Evolutionary conservation across 306 rosid species (phyloP).

Genomic region (Malus sieversii): DNA sequence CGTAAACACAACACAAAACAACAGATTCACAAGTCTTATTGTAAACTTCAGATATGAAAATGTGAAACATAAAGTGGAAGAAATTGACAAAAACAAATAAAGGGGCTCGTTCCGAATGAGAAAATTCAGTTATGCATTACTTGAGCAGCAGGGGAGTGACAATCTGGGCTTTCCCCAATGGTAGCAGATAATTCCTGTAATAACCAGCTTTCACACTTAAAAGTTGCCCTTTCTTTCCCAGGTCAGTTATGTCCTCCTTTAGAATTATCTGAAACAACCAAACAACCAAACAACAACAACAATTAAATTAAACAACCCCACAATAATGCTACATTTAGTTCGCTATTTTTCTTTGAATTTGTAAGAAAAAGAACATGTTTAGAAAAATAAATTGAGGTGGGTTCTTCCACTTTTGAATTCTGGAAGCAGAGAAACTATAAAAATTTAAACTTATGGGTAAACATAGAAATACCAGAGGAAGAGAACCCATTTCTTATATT

Average conservation of each 20-base stretch:
- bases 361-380: neutral
- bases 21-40: neutral
- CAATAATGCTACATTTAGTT: neutral
- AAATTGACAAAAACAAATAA: neutral
- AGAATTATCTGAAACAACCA: conserved; percentile 57
- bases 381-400: neutral
- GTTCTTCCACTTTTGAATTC: neutral
- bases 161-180: conserved; percentile 73
- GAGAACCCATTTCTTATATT: conserved; percentile 4
- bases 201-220: conserved; percentile 71
- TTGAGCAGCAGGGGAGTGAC: conserved; percentile 70
- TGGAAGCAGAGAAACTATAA: neutral
- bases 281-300: neutral
- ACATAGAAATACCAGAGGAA: neutral
- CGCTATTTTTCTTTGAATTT: neutral
- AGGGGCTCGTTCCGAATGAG: neutral
- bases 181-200: conserved; percentile 71
- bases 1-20: neutral
- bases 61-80: too few species aligned
- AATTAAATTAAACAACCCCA: neutral
- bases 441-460: neutral
- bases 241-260: conserved; percentile 63
- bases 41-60: neutral
- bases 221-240: conserved; percentile 77
- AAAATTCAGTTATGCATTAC: conserved; percentile 39